phyloP scores from a whole-genome alignment of 768 basidiomycete species.

The Cystofilobasidium bisporidii region DNA sequence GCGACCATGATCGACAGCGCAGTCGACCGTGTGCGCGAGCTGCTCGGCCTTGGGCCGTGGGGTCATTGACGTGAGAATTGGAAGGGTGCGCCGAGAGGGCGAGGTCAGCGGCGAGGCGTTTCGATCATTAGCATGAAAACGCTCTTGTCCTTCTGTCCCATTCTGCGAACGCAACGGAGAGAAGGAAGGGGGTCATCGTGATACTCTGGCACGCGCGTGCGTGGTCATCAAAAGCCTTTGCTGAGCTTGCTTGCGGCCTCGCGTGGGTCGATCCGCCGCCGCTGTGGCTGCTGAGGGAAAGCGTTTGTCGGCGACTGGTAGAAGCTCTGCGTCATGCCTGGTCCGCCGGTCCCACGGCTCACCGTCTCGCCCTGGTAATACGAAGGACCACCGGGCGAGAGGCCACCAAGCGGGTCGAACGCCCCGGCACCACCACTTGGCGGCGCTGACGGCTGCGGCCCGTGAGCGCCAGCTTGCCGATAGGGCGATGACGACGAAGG shows the following conservation, averaged over 20 bases:
- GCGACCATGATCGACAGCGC: no score
- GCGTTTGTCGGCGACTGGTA: slow-evolving; percentile 19
- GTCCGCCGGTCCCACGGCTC: not conserved
- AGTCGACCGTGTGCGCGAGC: no score
- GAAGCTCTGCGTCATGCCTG: slow-evolving; percentile 30
- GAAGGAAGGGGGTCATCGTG: no score
- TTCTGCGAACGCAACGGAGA: not conserved
- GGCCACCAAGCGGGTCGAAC: slow-evolving; percentile 19
- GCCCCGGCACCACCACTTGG: no score
- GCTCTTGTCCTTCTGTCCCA: no score
- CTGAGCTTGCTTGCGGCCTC: slow-evolving; percentile 66
- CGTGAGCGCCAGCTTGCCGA: not conserved
- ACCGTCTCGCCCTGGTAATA: not conserved
- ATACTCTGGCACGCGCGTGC: not conserved
- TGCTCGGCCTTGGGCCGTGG: no score
- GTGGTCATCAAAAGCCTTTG: slow-evolving; percentile 18
- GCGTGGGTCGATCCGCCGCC: slow-evolving; percentile 68
- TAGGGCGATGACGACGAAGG: not conserved
- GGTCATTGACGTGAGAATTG: no score
- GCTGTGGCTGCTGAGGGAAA: slow-evolving; percentile 24
- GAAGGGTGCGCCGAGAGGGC: no score
- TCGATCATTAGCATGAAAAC: no score
- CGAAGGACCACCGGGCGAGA: slow-evolving; percentile 1
- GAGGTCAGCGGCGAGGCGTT: no score
- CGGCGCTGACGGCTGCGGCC: not conserved